phyloP scores from a whole-genome alignment of 2,329 filamentous ascomycete genomes.

The Ceratocystis lukuohia region DNA sequence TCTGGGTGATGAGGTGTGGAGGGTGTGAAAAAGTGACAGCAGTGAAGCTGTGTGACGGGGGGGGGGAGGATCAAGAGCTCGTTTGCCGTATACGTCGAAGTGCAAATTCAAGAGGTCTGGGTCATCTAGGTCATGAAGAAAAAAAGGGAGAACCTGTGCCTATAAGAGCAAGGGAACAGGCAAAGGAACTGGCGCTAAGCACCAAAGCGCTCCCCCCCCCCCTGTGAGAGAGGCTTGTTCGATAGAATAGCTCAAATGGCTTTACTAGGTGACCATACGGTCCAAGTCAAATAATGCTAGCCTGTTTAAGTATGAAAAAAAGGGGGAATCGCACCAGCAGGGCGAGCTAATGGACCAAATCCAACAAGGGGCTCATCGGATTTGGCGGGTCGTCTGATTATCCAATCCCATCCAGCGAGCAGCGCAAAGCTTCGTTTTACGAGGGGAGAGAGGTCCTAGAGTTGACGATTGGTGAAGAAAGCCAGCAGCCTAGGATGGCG shows the following conservation, averaged over 20 bases:
- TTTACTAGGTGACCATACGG: not conserved
- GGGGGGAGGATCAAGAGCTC: not conserved
- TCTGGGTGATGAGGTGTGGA: not conserved
- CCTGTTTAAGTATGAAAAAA: not conserved
- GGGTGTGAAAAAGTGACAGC: not conserved
- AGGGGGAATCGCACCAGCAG: not conserved
- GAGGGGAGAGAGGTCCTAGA: not conserved
- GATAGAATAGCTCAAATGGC: not conserved
- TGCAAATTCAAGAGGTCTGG: not conserved
- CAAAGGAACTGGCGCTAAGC: not conserved
- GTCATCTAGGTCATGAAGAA: not conserved
- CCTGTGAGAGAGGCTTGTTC: not conserved
- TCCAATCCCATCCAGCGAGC: not conserved
- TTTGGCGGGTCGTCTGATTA: not conserved
- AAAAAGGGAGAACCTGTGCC: not conserved
- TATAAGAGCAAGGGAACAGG: slow-evolving; percentile 5
- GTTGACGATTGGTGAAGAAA: not conserved
- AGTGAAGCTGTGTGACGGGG: not conserved
- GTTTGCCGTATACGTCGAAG: slow-evolving; percentile 8
- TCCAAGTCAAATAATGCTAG: not conserved
- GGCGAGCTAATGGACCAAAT: not conserved
- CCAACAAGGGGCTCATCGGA: not conserved
- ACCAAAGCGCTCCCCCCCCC: not conserved
- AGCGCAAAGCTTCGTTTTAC: not conserved
- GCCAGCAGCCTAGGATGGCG: not conserved